Conservation (phyloP, 768 basidiomycete genomes). For the Tylopilus subfusipes region DNA sequence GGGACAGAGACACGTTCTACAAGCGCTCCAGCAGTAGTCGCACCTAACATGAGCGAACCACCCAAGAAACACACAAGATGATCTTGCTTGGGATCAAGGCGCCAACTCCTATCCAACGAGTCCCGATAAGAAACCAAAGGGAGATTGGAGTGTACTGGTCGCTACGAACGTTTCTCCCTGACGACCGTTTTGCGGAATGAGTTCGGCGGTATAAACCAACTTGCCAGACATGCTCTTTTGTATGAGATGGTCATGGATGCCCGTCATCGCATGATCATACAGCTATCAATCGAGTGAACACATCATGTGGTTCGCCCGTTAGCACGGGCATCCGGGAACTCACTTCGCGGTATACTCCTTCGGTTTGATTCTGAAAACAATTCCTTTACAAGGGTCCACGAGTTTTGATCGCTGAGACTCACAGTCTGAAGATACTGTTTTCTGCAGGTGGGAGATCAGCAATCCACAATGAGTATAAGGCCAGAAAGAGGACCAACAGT, state of each 20-base stretch:
- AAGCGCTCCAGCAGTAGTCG: slow-evolving; percentile 61
- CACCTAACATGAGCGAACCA: slow-evolving; percentile 88
- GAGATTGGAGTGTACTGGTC: neutral
- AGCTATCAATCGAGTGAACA: slow-evolving; percentile 49
- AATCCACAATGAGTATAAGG: neutral
- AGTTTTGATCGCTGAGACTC: slow-evolving; percentile 6
- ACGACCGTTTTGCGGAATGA: slow-evolving; percentile 53
- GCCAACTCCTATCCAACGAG: slow-evolving; percentile 54
- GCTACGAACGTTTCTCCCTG: slow-evolving; percentile 34
- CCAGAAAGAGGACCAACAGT: slow-evolving; percentile 44
- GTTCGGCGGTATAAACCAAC: slow-evolving; percentile 79
- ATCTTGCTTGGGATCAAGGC: slow-evolving; percentile 83
- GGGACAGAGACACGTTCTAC: slow-evolving; percentile 59
- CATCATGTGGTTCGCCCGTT: neutral
- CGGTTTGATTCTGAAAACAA: slow-evolving; percentile 57
- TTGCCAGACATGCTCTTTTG: slow-evolving; percentile 54
- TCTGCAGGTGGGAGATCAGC: slow-evolving; percentile 13
- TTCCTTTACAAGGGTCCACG: neutral
- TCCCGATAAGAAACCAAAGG: slow-evolving; percentile 6
- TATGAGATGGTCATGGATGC: slow-evolving; percentile 73
- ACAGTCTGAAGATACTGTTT: slow-evolving; percentile 35
- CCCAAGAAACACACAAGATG: slow-evolving; percentile 95
- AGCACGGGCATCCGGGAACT: slow-evolving; percentile 17
- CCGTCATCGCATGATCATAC: slow-evolving; percentile 84
- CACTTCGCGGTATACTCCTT: slow-evolving; percentile 74